Conservation (phyloP, 2,329 filamentous ascomycete species). For the Verticillium albo-atrum region DNA sequence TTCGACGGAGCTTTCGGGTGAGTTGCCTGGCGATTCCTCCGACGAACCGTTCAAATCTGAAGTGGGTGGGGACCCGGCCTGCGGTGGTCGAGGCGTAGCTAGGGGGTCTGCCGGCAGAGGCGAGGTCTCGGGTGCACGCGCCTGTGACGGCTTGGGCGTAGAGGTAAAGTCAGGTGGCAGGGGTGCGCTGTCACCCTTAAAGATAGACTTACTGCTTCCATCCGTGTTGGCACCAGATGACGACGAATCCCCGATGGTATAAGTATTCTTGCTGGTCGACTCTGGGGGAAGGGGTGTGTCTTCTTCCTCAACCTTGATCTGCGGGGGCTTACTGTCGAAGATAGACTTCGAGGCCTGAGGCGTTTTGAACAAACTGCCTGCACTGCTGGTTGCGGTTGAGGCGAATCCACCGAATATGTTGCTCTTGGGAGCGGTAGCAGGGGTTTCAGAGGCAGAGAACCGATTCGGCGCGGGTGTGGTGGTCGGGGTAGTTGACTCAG, state of each 20-base stretch:
- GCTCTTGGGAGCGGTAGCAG: constrained; percentile 22
- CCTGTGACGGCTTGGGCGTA: background rate
- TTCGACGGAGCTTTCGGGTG: background rate
- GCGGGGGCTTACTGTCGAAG: constrained; percentile 17
- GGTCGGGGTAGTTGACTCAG: constrained; percentile 42
- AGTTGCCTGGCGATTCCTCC: background rate
- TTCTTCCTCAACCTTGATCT: constrained; percentile 29
- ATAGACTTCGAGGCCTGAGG: constrained; percentile 18
- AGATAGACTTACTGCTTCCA: constrained; percentile 20
- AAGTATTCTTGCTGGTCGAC: constrained; percentile 47
- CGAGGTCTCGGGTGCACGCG: background rate
- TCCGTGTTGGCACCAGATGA: constrained; percentile 37
- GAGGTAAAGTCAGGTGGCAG: constrained; percentile 14
- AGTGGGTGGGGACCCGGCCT: background rate
- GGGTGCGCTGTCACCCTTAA: constrained; percentile 13
- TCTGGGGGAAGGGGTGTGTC: constrained; percentile 48
- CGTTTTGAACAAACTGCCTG: constrained; percentile 11
- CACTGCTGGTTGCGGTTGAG: constrained; percentile 22
- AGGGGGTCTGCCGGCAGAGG: background rate
- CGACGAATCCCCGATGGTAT: constrained; percentile 44
- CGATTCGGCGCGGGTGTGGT: constrained; percentile 46
- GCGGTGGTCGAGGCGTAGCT: background rate
- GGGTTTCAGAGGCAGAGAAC: constrained; percentile 33
- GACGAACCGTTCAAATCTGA: background rate
- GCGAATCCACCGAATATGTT: constrained; percentile 25